These are phyloP conservation scores for Trametes sp. DNA, from an alignment of 1,284 basidiomycete genomes.

Conservation along the genomic window DNA sequence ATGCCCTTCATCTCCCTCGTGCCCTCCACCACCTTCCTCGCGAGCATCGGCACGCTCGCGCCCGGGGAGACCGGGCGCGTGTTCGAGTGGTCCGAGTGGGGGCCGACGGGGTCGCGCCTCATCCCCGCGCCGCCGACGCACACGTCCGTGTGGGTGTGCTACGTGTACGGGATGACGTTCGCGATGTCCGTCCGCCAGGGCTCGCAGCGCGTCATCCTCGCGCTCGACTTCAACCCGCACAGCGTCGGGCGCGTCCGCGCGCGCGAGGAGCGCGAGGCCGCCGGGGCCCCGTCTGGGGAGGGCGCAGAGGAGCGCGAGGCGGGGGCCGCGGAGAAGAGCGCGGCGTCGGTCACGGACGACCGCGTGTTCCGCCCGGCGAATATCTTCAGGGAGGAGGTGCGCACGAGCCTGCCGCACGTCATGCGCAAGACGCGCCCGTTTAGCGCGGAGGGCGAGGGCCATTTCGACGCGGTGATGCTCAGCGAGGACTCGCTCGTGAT, in stretches of 20 bases:
- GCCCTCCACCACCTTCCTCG: constrained; percentile 53
- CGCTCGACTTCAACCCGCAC: constrained; percentile 61
- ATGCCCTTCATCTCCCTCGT: constrained; percentile 54
- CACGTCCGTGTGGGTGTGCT: constrained; percentile 63
- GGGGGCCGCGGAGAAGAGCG: neutral
- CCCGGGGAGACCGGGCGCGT: constrained; percentile 34
- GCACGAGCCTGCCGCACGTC: constrained; percentile 55
- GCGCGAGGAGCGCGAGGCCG: constrained; percentile 11
- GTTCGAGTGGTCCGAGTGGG: constrained; percentile 62
- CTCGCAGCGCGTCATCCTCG: constrained; percentile 28
- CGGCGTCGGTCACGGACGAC: constrained; percentile 24
- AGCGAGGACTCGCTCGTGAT: constrained; percentile 62
- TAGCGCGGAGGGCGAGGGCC: constrained; percentile 26
- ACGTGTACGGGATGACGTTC: constrained; percentile 60
- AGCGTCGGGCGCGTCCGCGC: constrained; percentile 43
- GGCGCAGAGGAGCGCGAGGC: neutral
- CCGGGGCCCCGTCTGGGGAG: neutral
- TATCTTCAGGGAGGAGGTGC: constrained; percentile 49
- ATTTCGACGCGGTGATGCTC: constrained; percentile 52
- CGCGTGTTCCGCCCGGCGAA: constrained; percentile 33
- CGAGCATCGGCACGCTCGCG: constrained; percentile 38
- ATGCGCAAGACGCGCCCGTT: constrained; percentile 35
- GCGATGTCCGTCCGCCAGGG: constrained; percentile 39
- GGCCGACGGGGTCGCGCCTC: constrained; percentile 53
- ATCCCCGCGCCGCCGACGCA: constrained; percentile 42